Evolutionary conservation across 2,329 filamentous ascomycete genomes (phyloP).

Genomic region (Colletotrichum sp.): DNA sequence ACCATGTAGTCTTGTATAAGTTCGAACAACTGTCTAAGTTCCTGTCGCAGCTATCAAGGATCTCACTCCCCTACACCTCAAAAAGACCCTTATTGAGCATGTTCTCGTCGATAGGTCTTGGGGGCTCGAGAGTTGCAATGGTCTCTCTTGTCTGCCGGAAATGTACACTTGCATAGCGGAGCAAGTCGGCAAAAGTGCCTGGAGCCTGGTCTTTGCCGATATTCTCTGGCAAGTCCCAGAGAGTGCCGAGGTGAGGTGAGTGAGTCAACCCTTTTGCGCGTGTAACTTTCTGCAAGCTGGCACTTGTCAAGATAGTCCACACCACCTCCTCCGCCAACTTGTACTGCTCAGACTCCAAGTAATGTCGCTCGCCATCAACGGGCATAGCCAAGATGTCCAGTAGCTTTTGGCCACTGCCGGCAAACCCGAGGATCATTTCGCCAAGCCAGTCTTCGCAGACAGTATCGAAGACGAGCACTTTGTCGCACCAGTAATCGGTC

Average conservation of each 20-base stretch:
- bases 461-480: slow-evolving; percentile 33
- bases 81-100: neutral
- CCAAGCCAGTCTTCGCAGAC: slow-evolving; percentile 26
- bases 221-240: slow-evolving; percentile 35
- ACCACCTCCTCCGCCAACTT: slow-evolving; percentile 26
- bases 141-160: slow-evolving; percentile 35
- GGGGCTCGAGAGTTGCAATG: slow-evolving; percentile 20
- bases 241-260: slow-evolving; percentile 26
- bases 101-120: neutral
- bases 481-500: slow-evolving; percentile 33
- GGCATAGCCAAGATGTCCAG: slow-evolving; percentile 24
- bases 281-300: slow-evolving; percentile 38
- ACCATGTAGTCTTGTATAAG: neutral
- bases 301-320: slow-evolving; percentile 33
- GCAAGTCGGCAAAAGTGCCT: slow-evolving; percentile 37
- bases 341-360: slow-evolving; percentile 23
- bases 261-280: slow-evolving; percentile 33
- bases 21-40: neutral
- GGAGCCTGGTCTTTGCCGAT: slow-evolving; percentile 30
- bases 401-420: slow-evolving; percentile 16
- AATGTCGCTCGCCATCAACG: slow-evolving; percentile 21
- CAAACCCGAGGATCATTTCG: slow-evolving; percentile 23
- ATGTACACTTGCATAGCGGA: slow-evolving; percentile 37
- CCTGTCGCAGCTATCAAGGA: neutral
- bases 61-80: neutral